Evolutionary conservation across 2,329 filamentous ascomycete genomes (phyloP).

Genomic region (Phialocephala subalpina): DNA sequence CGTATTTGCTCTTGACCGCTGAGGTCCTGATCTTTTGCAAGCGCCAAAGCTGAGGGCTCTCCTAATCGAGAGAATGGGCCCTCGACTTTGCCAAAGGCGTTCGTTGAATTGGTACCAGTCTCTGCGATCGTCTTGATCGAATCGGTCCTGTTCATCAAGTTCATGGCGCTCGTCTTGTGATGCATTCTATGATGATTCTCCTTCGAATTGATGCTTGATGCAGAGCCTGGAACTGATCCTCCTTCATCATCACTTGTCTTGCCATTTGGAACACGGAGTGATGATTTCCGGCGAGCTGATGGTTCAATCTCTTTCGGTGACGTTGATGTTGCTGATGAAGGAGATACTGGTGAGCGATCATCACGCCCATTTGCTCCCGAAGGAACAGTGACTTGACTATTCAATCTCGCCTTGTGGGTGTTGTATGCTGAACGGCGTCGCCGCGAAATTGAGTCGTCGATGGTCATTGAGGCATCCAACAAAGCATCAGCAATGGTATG

Average conservation of each 20-base stretch:
- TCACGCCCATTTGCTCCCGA: conserved; percentile 29
- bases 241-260: conserved; percentile 43
- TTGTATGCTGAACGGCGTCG: conserved; percentile 61
- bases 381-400: conserved; percentile 39
- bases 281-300: conserved; percentile 31
- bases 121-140: conserved; percentile 68
- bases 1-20: conserved; percentile 50
- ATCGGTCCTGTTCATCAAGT: conserved; percentile 65
- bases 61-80: conserved; percentile 48
- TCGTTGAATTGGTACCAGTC: conserved; percentile 68
- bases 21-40: conserved; percentile 46
- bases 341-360: conserved; percentile 32
- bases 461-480: conserved; percentile 88
- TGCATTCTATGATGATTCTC: conserved; percentile 55
- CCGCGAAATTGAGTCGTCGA: conserved; percentile 71
- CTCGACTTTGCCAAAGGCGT: conserved; percentile 71
- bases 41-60: conserved; percentile 47
- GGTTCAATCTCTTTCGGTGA: conserved; percentile 36
- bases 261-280: conserved; percentile 24
- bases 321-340: conserved; percentile 31
- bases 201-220: conserved; percentile 41
- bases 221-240: conserved; percentile 38
- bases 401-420: conserved; percentile 55
- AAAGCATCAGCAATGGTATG: conserved; percentile 92
- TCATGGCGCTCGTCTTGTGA: conserved; percentile 68